phyloP scores from a whole-genome alignment of 352 stramenopile genomes.

The Pythium vanterpoolii region DNA sequence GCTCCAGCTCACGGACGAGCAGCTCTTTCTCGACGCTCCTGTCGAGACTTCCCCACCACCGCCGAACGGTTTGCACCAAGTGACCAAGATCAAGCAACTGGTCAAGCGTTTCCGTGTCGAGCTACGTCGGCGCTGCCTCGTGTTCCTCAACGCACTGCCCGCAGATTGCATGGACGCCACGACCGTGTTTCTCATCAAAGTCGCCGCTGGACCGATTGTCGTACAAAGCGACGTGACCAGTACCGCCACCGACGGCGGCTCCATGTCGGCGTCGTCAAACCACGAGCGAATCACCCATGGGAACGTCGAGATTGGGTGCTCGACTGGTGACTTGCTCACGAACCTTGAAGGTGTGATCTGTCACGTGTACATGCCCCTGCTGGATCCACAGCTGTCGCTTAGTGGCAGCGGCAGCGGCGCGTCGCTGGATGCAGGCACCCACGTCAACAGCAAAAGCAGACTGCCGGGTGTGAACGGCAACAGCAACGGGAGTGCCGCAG shows the following conservation, averaged over 20 bases:
- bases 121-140: constrained; percentile 53
- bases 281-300: constrained; percentile 49
- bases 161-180: constrained; percentile 53
- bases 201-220: constrained; percentile 43
- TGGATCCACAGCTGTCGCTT: constrained; percentile 66
- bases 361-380: constrained; percentile 86
- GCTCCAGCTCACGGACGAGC: constrained; percentile 54
- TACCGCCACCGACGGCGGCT: constrained; percentile 9
- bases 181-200: constrained; percentile 82
- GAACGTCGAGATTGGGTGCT: constrained; percentile 86
- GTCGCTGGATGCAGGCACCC: constrained; percentile 3
- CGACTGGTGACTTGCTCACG: constrained; percentile 77
- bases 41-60: constrained; percentile 7
- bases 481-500: constrained; percentile 1
- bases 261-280: background rate
- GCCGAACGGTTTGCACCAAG: constrained; percentile 15
- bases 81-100: constrained; percentile 42
- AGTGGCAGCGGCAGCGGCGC: constrained; percentile 17
- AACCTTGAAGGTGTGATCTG: constrained; percentile 87
- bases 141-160: constrained; percentile 68
- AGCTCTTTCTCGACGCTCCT: constrained; percentile 48
- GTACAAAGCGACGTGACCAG: constrained; percentile 28
- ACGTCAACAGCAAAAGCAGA: constrained; percentile 12
- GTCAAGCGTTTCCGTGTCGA: constrained; percentile 49
- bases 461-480: background rate